Evolutionary conservation across 768 basidiomycete species (phyloP), one percentile per base, ranked within the genome.

Genomic region (Pulveroboletus sp.): DNA sequence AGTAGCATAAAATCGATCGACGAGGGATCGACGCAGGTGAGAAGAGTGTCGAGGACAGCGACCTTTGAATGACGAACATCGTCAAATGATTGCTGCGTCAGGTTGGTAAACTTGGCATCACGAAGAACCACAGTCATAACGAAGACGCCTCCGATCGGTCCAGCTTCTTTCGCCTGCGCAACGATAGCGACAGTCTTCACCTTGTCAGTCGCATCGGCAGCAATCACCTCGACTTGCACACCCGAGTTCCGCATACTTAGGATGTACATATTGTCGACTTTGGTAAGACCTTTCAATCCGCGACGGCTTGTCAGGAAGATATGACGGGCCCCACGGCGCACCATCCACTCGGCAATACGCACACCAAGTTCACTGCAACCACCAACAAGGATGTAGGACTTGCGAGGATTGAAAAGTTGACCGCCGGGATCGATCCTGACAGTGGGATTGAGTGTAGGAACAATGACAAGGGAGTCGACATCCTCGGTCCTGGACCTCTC

Each of bases 81-180:
- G 5, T 59, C 58, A 21, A 70, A 69, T 3, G 61, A 59, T 21
- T 69, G 40, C 21, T 68, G 66, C 9, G 68, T 68, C 21, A 69
- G 48, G 50, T 67, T 67, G 19, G 65, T 63, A 36, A 69, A 69
- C 17, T 61, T 63, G 29, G 55, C 61, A 38, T 69, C 67, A 10
- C 63, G 64, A 36, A 69, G 68, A 21, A 69, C 66, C 20, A 67
- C 61, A 1, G 67, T 66, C 68, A 69, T 69, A 38, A 69, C 55
- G 33, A 69, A 60, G 42, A 66, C 46, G 24, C 68, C 68, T 35
- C 68, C 68, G 20, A 69, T 60, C 2, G 64, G 57, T 2, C 65
- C 63, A 6, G 37, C 52, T 19, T 56, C 49, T 36, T 53, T 50
- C 1, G 67, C 58, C 5, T 47, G 46, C 21, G 59, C 53, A 27